A percentile compares a stretch with the other conserved stretches of the same genome.
Evolutionary conservation across 2,329 filamentous ascomycete genomes (phyloP).

Genomic region (Penicillium janthinellum): DNA sequence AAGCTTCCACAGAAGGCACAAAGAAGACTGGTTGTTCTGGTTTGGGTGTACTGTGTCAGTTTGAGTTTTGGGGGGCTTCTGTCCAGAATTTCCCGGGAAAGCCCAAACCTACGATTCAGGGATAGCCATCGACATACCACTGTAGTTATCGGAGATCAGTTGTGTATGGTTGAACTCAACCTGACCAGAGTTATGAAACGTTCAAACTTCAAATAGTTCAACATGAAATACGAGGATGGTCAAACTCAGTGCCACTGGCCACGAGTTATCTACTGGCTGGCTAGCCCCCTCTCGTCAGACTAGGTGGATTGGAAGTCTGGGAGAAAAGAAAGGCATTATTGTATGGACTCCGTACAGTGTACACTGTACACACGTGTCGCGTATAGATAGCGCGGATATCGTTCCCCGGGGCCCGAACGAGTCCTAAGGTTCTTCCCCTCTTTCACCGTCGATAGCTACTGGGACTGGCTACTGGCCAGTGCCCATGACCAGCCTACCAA

Average conservation of each 20-base stretch:
- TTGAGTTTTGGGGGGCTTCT: not conserved
- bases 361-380: not conserved
- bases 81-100: not conserved
- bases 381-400: constrained; percentile 9
- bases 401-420: constrained; percentile 4
- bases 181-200: too few species aligned
- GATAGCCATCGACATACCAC: too few species aligned
- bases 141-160: too few species aligned
- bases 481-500: not conserved
- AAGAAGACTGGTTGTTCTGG: not conserved
- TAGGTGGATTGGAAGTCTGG: not conserved
- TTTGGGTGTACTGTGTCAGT: not conserved
- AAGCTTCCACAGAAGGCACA: not conserved
- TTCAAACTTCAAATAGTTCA: too few species aligned
- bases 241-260: too few species aligned
- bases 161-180: too few species aligned
- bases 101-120: not conserved
- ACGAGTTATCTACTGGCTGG: not conserved
- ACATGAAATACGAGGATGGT: too few species aligned
- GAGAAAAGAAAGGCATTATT: not conserved
- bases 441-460: too few species aligned
- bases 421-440: not conserved
- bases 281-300: not conserved
- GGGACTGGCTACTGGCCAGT: too few species aligned
- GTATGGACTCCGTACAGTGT: constrained; percentile 4